Base-by-base conservation (phyloP, 352 stramenopile species). In the Phytophthora hibernalis region DNA sequence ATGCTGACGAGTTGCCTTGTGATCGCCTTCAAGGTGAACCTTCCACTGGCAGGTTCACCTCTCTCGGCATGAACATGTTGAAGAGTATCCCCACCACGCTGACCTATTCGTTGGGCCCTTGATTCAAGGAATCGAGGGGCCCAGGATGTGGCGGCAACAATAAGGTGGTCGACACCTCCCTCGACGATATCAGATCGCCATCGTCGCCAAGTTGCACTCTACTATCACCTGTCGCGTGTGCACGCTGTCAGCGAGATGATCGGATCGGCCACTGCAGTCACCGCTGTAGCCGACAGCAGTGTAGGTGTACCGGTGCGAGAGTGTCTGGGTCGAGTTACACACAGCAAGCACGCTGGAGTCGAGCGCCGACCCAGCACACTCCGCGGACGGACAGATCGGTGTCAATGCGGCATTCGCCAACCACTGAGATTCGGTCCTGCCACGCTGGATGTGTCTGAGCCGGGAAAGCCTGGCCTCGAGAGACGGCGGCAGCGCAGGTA, bases 371-470 rank as follows among this genome's bases (percentile, higher is more conserved):
- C 24, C 24, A 5, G 24, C 24, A 28, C 3, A 28, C 24, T 28
- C 24, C 3, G 24, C 24, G 2, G 24, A n/a, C 24, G 24, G 24
- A 28, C 24, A 28, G 24, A 28, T 28, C 24, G 24, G 24, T 28
- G 24, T 5, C 5, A 28, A 5, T 28, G 24, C 24, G 26, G 26
- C 61, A 54, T 38, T 53, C 24, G 51, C 22, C 33, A 56, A 35
- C 54, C 54, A 64, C 51, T 22, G 22, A n/a, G n/a, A 57, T 55
- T 55, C 59, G 48, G 53, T 22, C 22, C 28, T 16, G 30, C 16
- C n/a, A 24, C 48, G 60, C 58, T 15, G 64, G 57, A 68, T 72
- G 43, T 72, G 65, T 64, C 47, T 69, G 59, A 72, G 51, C 44
- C 57, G 51, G 65, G 55, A 61, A 61, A 65, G 8, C 37, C 10